phyloP scores from a whole-genome alignment of 2,329 filamentous ascomycete genomes.

The Colletotrichum sp. region DNA sequence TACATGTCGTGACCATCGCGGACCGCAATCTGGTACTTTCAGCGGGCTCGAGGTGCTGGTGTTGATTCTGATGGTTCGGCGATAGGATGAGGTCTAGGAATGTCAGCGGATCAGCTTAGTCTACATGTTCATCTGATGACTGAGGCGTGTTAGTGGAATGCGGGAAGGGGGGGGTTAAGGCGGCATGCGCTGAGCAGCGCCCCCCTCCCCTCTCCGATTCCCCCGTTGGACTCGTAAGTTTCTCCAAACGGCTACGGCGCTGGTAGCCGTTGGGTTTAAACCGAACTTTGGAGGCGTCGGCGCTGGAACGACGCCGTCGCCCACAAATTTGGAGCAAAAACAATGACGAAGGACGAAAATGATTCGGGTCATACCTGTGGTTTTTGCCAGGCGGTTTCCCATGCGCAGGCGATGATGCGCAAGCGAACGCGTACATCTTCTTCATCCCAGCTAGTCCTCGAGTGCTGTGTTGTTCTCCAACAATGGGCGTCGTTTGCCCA shows the following conservation, averaged over 20 bases:
- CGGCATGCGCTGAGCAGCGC: not conserved
- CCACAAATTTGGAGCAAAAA: conserved; percentile 5
- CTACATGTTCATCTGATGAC: conserved; percentile 7
- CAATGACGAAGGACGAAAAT: conserved; percentile 10
- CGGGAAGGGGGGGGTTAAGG: not conserved
- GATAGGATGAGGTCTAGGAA: conserved; percentile 12
- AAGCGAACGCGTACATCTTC: conserved; percentile 17
- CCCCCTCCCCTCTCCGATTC: conserved; percentile 6
- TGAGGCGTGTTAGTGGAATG: conserved; percentile 7
- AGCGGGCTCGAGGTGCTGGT: conserved; percentile 27
- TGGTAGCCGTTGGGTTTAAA: conserved; percentile 2
- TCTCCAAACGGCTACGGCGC: not conserved
- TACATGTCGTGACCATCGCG: conserved; percentile 39
- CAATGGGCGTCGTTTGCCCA: conserved; percentile 46
- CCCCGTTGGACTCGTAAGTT: not conserved
- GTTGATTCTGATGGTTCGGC: not conserved
- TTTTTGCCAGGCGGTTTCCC: conserved; percentile 30
- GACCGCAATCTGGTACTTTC: conserved; percentile 34
- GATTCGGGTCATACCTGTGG: conserved; percentile 23
- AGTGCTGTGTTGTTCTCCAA: conserved; percentile 35
- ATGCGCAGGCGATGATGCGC: conserved; percentile 37
- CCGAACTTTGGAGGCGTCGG: not conserved
- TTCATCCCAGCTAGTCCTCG: conserved; percentile 42
- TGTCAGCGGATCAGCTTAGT: conserved; percentile 17
- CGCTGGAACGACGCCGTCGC: conserved; percentile 4